phyloP scores from a whole-genome alignment of 2,329 filamentous ascomycete species.

The Penicillium italicum region DNA sequence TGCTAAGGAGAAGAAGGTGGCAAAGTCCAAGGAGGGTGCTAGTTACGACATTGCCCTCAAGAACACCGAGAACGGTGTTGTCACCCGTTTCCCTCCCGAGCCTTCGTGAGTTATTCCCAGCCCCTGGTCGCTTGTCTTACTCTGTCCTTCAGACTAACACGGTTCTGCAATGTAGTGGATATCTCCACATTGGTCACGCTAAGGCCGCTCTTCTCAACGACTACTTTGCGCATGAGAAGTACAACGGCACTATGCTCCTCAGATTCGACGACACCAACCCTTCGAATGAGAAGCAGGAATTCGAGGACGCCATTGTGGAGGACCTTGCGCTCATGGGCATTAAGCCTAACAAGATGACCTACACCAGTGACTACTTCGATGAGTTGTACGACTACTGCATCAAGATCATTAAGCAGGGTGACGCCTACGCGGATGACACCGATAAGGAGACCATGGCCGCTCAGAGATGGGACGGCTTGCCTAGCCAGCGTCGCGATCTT shows the following conservation, averaged over 20 bases:
- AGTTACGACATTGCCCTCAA: conserved; percentile 86
- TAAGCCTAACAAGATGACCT: conserved; percentile 78
- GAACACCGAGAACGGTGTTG: conserved; percentile 81
- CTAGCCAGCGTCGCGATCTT: conserved; percentile 75
- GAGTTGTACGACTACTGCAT: conserved; percentile 82
- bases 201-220: conserved; percentile 93
- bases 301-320: conserved; percentile 87
- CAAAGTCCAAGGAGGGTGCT: conserved; percentile 70
- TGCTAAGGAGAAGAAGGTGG: conserved; percentile 65
- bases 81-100: conserved; percentile 90
- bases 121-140: background rate
- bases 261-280: conserved; percentile 94
- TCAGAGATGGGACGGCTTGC: conserved; percentile 77
- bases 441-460: conserved; percentile 82
- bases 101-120: conserved; percentile 63
- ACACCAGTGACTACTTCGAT: conserved; percentile 95
- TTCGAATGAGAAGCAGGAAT: conserved; percentile 95
- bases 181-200: conserved; percentile 92
- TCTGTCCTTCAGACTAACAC: background rate
- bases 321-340: conserved; percentile 90
- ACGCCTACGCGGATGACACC: conserved; percentile 93
- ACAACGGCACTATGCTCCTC: conserved; percentile 84
- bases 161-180: conserved; percentile 52
- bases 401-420: conserved; percentile 77
- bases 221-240: conserved; percentile 92